phyloP scores from a whole-genome alignment of 75 land plant genomes.

The Sequoia sempervirens region DNA sequence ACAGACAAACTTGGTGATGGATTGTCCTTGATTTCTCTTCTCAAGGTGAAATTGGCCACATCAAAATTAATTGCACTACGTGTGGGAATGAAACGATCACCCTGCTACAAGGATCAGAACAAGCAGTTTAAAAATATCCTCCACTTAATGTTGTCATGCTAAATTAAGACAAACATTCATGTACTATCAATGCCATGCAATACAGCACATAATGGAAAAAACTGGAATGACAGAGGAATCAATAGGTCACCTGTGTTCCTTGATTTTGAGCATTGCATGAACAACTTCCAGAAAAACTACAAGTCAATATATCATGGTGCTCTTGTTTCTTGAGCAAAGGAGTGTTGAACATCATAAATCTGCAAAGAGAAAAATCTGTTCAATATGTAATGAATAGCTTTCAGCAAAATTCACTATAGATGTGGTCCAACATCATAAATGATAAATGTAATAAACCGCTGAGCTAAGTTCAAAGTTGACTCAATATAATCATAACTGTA shows the following conservation, averaged over 20 bases:
- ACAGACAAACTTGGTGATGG: slow-evolving; percentile 7
- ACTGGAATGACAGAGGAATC: background rate
- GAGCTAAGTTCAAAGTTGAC: background rate
- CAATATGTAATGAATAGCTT: background rate
- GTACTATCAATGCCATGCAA: background rate
- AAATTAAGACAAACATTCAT: background rate
- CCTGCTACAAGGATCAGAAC: slow-evolving; percentile 17
- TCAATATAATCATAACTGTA: background rate
- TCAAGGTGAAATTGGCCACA: slow-evolving; percentile 41
- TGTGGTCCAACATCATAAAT: background rate
- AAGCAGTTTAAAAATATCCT: background rate
- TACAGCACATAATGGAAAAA: background rate
- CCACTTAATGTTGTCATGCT: background rate
- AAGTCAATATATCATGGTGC: background rate
- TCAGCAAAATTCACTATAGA: background rate
- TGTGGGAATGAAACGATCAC: slow-evolving; percentile 64
- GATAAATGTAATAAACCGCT: background rate
- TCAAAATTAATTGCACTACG: slow-evolving; percentile 67
- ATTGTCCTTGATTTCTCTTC: slow-evolving; percentile 22
- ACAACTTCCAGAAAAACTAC: background rate
- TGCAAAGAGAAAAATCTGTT: background rate
- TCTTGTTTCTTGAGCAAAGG: background rate
- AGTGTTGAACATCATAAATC: background rate
- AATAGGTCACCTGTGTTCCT: background rate
- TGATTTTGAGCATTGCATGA: background rate